Base-by-base conservation (phyloP, 2,329 filamentous ascomycete species). In the Pezicula radicicola region DNA sequence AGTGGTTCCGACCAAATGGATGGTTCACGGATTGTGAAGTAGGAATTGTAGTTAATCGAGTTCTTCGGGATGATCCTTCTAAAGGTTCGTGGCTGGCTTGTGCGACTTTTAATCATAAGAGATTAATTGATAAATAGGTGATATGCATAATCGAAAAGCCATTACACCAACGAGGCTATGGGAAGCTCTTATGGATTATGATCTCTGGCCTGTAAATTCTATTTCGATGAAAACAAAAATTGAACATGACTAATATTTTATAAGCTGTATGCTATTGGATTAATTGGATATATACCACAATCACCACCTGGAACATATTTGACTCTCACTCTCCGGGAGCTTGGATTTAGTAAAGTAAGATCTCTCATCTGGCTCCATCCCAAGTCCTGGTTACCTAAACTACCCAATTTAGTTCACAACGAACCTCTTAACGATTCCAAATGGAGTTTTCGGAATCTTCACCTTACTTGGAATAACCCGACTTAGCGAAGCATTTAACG, bases 1-100 rank as follows among this genome's bases (percentile, higher is more conserved):
- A 53, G 37, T 73, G 74, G 60, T 80, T 83, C 58, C 74, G 81
- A 3, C 78, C 82, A 35, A 81, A 81, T 48, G 68, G 85, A 3
- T 84, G 83, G 78, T 85, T 87, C 63, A 77, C 67, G 10, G 81
- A 85, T 52, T 75, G 69, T 18, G 83, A 88, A 63, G 81, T 84
- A 60, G 81, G 81, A 58, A 86, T 87, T 53, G 80, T 87, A 68
- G 82, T 86, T 6, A 87, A 86, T 59, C 77, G 78, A 30, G 73
- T 85, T 19, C 58, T 69, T 27, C 74, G 79, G 6, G 79, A 83
- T 51, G 80, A 81, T 45, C 60, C 60, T 16, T 57, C 69, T 66
- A 39, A 78, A 74, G 61, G 74, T 70, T 30, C 66, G 1, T 28
- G 4, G 4, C n/a, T 16, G 9, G 6, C 4, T 21, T 44, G 10